Conservation (phyloP, 2,329 filamentous ascomycete species). For the Chalaropsis ovoidea region DNA sequence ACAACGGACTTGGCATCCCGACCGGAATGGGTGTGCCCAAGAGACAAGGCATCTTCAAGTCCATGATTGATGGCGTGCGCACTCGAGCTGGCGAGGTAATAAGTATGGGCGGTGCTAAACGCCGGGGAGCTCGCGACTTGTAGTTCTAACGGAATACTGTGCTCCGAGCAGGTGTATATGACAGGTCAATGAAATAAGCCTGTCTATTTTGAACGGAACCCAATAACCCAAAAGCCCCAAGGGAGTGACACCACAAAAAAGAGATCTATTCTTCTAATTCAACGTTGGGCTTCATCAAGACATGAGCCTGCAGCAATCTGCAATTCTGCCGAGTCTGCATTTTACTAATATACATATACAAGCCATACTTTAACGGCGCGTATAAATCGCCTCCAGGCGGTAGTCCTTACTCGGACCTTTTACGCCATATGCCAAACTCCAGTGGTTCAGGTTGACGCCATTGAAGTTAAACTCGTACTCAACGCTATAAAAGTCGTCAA, state of each 20-base stretch:
- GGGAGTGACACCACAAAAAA: neutral
- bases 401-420: constrained; percentile 68
- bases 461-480: constrained; percentile 56
- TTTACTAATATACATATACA: neutral
- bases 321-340: neutral
- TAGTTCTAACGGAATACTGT: neutral
- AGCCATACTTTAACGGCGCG: constrained; percentile 28
- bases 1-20: constrained; percentile 5
- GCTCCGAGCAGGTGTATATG: neutral
- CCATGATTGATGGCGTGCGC: constrained; percentile 43
- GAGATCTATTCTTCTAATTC: constrained; percentile 8
- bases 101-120: neutral
- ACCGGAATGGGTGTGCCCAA: constrained; percentile 31
- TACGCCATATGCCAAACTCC: constrained; percentile 55
- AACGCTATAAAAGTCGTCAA: constrained; percentile 61
- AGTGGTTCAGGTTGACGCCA: constrained; percentile 47
- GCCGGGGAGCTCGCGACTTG: constrained; percentile 13
- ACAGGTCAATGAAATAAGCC: constrained; percentile 1
- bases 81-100: constrained; percentile 8
- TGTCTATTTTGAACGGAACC: neutral
- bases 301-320: too few relatives aligned
- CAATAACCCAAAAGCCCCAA: neutral
- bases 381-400: constrained; percentile 46
- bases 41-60: constrained; percentile 57
- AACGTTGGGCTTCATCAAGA: neutral